These are phyloP conservation scores for Termitomyces sp. DNA, from an alignment of 768 basidiomycete species.

Conservation along the genomic window DNA sequence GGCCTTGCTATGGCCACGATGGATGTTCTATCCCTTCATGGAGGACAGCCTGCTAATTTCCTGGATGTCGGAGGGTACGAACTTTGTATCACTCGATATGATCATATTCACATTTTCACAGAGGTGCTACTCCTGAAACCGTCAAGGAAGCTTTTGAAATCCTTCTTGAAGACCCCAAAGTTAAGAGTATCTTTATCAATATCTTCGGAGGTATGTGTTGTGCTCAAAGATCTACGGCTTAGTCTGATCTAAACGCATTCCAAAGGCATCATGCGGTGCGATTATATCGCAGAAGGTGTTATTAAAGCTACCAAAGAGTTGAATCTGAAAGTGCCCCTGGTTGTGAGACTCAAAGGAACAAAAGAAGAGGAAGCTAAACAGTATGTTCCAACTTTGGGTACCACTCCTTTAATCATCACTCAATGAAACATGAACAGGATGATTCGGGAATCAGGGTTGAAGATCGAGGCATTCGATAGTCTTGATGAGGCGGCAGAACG, in stretches of 20 bases:
- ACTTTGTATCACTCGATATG: background rate
- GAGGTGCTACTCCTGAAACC: conserved; percentile 97
- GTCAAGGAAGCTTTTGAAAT: conserved; percentile 99
- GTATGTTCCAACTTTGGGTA: conserved; percentile 42
- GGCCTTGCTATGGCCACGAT: conserved; percentile 99
- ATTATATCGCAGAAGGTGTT: conserved; percentile 97
- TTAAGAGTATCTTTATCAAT: conserved; percentile 99
- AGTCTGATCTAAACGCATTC: background rate
- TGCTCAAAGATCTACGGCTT: background rate
- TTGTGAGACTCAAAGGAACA: conserved; percentile 95
- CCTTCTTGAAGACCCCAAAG: conserved; percentile 81
- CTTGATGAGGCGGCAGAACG: conserved; percentile 88
- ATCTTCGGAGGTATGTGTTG: conserved; percentile 73
- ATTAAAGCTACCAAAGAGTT: conserved; percentile 97
- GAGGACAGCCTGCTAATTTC: conserved; percentile 98
- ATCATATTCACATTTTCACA: conserved; percentile 21
- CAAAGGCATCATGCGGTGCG: conserved; percentile 95
- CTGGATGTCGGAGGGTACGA: conserved; percentile 92
- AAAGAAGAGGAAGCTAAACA: conserved; percentile 94
- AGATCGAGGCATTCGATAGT: conserved; percentile 90
- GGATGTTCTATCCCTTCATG: conserved; percentile 96
- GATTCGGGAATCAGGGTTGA: conserved; percentile 88
- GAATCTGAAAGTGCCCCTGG: conserved; percentile 74
- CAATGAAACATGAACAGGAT: conserved; percentile 49
- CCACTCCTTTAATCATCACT: background rate